phyloP scores from a whole-genome alignment of 371 early-diverging fungal genomes.

The Actinomortierella wolfii region DNA sequence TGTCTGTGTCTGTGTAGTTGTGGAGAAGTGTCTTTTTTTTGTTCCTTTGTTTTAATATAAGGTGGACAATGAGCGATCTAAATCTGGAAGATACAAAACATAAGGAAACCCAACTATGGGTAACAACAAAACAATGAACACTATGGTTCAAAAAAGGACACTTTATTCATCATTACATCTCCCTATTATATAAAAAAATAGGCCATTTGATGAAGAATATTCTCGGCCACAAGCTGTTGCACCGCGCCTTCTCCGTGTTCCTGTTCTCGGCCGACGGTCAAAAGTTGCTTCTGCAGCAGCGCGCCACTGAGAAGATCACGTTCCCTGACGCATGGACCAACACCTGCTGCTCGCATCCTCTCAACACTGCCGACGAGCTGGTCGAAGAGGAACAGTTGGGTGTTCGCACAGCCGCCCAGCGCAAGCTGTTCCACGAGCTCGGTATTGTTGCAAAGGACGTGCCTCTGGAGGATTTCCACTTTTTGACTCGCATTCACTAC shows the following conservation, averaged over 20 bases:
- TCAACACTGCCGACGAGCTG: conserved; percentile 80
- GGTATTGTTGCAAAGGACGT: conserved; percentile 85
- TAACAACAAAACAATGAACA: too few species aligned
- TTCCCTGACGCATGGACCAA: conserved; percentile 97
- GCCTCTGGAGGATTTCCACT: conserved; percentile 82
- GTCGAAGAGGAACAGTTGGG: conserved; percentile 81
- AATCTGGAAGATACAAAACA: too few species aligned
- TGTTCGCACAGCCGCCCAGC: conserved; percentile 80
- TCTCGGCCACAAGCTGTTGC: conserved; percentile 76
- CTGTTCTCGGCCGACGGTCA: conserved; percentile 78
- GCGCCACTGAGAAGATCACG: conserved; percentile 95
- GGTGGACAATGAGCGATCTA: too few species aligned
- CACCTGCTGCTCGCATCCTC: conserved; percentile 98
- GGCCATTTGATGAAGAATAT: conserved; percentile 95
- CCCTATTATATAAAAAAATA: too few species aligned
- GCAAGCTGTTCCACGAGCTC: conserved; percentile 95
- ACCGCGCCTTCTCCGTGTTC: conserved; percentile 97
- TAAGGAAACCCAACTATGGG: too few species aligned
- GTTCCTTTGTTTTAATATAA: neutral
- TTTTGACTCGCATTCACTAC: conserved; percentile 94
- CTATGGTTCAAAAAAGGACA: too few species aligned
- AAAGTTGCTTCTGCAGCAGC: conserved; percentile 90
- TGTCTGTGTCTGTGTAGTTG: too few species aligned
- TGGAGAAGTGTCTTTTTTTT: neutral
- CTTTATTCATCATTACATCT: too few species aligned